Evolutionary conservation across 2,329 filamentous ascomycete genomes (phyloP).

Genomic region (Aureobasidium lini): DNA sequence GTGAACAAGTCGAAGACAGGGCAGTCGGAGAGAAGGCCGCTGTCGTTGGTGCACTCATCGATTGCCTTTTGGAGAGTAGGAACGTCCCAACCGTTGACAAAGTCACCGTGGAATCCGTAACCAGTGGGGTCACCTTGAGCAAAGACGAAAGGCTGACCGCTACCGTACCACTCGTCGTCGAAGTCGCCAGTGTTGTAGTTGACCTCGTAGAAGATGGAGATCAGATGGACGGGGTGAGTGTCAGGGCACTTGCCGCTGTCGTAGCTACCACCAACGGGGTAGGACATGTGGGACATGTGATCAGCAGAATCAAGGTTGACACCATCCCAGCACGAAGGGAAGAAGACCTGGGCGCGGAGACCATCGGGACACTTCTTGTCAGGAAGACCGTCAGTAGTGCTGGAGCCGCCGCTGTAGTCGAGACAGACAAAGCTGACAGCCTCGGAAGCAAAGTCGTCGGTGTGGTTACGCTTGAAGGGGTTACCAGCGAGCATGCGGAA

Average conservation of each 20-base stretch:
- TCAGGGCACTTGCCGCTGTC: constrained; percentile 38
- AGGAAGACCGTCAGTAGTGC: constrained; percentile 54
- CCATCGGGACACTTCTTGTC: constrained; percentile 60
- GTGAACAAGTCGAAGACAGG: constrained; percentile 26
- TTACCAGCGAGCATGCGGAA: constrained; percentile 65
- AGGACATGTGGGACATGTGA: constrained; percentile 59
- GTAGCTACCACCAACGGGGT: constrained; percentile 37
- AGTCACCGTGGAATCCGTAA: constrained; percentile 49
- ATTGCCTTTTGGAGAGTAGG: constrained; percentile 33
- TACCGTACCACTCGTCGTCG: constrained; percentile 27
- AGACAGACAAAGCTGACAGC: constrained; percentile 54
- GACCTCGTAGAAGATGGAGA: constrained; percentile 37
- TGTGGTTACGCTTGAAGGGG: constrained; percentile 49
- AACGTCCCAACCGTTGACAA: constrained; percentile 43
- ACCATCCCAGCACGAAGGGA: constrained; percentile 67
- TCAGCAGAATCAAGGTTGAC: constrained; percentile 48
- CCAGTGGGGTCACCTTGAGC: constrained; percentile 43
- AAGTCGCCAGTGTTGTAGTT: constrained; percentile 29
- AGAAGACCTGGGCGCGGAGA: constrained; percentile 58
- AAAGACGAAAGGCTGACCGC: constrained; percentile 37
- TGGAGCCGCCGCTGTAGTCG: constrained; percentile 35
- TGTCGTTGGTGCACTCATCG: constrained; percentile 26
- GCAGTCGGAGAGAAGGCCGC: constrained; percentile 28
- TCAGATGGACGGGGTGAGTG: constrained; percentile 29
- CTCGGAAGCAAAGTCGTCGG: constrained; percentile 43